Evolutionary conservation across 2,329 filamentous ascomycete genomes (phyloP).

Genomic region (Fusarium tupiense): DNA sequence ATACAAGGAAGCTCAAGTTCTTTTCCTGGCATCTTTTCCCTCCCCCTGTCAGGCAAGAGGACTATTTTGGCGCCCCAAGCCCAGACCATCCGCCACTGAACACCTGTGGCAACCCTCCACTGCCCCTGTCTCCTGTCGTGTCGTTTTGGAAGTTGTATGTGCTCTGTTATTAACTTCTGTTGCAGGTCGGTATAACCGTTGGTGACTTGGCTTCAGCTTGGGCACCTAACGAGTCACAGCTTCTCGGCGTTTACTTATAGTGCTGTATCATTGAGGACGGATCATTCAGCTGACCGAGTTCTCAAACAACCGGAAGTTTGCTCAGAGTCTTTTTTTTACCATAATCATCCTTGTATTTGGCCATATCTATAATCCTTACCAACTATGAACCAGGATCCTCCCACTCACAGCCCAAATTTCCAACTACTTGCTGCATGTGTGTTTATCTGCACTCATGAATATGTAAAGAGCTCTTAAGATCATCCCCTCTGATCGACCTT

Average conservation of each 20-base stretch:
- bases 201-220: constrained; percentile 21
- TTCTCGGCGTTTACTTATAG: background rate
- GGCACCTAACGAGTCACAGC: constrained; percentile 26
- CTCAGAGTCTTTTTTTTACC: background rate
- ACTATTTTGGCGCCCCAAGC: constrained; percentile 15
- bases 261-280: constrained; percentile 5
- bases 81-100: constrained; percentile 26
- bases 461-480: constrained; percentile 5
- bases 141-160: constrained; percentile 19
- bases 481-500: constrained; percentile 27
- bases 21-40: background rate
- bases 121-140: constrained; percentile 17
- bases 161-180: background rate
- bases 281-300: constrained; percentile 25
- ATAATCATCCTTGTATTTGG: constrained; percentile 2
- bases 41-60: constrained; percentile 17
- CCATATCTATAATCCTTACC: background rate
- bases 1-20: background rate
- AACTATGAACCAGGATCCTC: background rate
- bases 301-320: constrained; percentile 14
- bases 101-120: constrained; percentile 15
- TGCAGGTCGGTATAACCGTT: constrained; percentile 4
- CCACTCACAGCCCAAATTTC: background rate
- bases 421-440: background rate
- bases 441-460: background rate